Evolutionary conservation across 305 asterid species (phyloP).

Genomic region (Fraxinus albicans): DNA sequence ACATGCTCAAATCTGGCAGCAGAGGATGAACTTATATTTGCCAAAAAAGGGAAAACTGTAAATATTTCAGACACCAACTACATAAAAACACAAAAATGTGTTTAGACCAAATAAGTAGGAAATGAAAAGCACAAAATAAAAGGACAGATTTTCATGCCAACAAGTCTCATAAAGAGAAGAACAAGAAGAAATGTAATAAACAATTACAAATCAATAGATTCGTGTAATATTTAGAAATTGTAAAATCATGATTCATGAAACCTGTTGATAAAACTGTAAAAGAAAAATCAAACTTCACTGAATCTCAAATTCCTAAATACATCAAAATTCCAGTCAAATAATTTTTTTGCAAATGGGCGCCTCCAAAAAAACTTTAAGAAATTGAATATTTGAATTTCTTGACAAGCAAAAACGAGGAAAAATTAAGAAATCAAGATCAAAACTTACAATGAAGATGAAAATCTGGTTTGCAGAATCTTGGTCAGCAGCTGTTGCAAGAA

Average conservation of each 20-base stretch:
- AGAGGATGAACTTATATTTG: constrained; percentile 8
- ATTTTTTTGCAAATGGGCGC: constrained; percentile 33
- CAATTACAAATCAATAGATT: neutral
- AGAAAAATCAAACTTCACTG: neutral
- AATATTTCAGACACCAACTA: constrained; percentile 6
- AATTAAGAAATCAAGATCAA: constrained; percentile 18
- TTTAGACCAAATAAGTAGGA: neutral
- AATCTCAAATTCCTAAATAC: constrained; percentile 20
- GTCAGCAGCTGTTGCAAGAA: constrained; percentile 59
- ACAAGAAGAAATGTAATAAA: constrained; percentile 7
- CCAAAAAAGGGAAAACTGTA: neutral
- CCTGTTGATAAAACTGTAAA: constrained; percentile 20
- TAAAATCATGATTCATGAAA: neutral
- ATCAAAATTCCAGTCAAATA: constrained; percentile 23
- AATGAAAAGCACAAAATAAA: constrained; percentile 8
- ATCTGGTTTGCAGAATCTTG: constrained; percentile 36
- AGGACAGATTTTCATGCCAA: constrained; percentile 14
- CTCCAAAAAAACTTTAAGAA: constrained; percentile 25
- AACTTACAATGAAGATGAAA: constrained; percentile 37
- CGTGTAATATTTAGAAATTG: neutral
- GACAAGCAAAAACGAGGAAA: neutral
- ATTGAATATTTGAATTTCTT: constrained; percentile 31
- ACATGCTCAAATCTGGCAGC: neutral
- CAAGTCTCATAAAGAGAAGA: constrained; percentile 14
- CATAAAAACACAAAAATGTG: constrained; percentile 1